Evolutionary conservation across 2,329 filamentous ascomycete species (phyloP), one percentile per base, ranked within the genome.

Genomic region (Cercospora sp.): DNA sequence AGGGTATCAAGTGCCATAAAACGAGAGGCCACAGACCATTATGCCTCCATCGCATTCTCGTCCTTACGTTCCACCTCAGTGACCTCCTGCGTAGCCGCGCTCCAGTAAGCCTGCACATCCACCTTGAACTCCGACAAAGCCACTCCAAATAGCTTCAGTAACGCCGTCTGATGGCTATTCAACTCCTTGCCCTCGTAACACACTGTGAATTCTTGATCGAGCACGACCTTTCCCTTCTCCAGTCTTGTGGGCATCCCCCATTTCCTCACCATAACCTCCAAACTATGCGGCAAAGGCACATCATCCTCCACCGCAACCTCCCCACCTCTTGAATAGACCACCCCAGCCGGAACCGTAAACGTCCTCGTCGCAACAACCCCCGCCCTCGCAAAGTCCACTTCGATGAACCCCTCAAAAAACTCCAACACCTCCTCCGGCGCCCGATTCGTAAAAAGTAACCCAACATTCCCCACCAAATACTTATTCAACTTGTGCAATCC

Each of bases 71-170:
- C 75, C 39, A 79, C 74, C 53, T 72, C 75, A 48, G 74, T 78
- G 6, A 80, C 77, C 31, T 78, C 76, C 64, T 76, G 70, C 10
- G 72, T 73, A 13, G 71, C 74, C 23, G 75, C 74, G 69, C 76
- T 79, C 78, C 78, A 80, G 62, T 79, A 79, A 12, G 93, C 94
- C 79, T 91, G 83, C 72, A 96, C 82, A 76, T 89, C 86, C 67
- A 99, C 89, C 79, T 86, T 90, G 83, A 99, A 99, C 83, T 98
- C 93, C 67, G 93, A 92, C 81, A 95, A 88, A 70, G 91, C 92
- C 66, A 97, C 88, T 63, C 93, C 91, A 81, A 99, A 98, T 76
- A 97, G 85, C 87, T 98, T 98, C 80, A 99, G 81, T 77, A 99
- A 83, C 72, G 93, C 90, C 66, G 95, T 97, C 86, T 99, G 95